Evolutionary conservation across 257 asterid genomes (phyloP), one percentile per base, ranked within the genome.

Genomic region (Solanum arcanum): DNA sequence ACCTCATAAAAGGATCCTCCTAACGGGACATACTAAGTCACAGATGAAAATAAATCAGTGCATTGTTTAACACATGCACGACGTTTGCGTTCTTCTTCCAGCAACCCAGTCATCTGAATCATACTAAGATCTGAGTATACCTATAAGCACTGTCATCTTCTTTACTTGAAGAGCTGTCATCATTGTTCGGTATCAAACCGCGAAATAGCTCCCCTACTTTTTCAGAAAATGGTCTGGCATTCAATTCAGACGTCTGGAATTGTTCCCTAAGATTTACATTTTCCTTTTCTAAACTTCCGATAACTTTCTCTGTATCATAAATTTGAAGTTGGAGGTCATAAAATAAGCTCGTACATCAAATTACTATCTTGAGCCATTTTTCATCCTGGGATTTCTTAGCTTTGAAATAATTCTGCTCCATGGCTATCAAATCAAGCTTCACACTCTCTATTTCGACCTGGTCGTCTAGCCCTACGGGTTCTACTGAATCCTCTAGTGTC

Each of bases 391-490:
- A 85, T 91, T 92, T 92, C 89, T 89, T 90, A 56, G 92, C 90
- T 86, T 94, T 94, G 21, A 86, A 83, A 88, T 88, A 92, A 73
- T 90, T 91, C 89, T 95, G 97, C 90, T 94, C 94, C 93, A 92
- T 59, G 66, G 92, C 90, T 83, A 90, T 80, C 46, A 92, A 85
- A 85, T 97, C 98, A 80, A 97, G 98, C 92, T 92, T 93, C 88
- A 91, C 85, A 93, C 94, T 93, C 92, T 97, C 99, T 82, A 97
- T 92, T 90, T 97, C 98, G 85, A 98, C 94, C 91, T 95, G 98
- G 92, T 94, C 93, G 83, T 97, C 98, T 82, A 97, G 86, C 82
- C 93, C 94, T 88, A 91, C 39, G n/a, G 95, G 92, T 59, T 94
- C 94, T 72, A 94, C 89, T 10, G 94, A 94, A 87, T 94, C 97